phyloP scores from a whole-genome alignment of 495 filamentous ascomycete species.

The Glarea lozoyensis region DNA sequence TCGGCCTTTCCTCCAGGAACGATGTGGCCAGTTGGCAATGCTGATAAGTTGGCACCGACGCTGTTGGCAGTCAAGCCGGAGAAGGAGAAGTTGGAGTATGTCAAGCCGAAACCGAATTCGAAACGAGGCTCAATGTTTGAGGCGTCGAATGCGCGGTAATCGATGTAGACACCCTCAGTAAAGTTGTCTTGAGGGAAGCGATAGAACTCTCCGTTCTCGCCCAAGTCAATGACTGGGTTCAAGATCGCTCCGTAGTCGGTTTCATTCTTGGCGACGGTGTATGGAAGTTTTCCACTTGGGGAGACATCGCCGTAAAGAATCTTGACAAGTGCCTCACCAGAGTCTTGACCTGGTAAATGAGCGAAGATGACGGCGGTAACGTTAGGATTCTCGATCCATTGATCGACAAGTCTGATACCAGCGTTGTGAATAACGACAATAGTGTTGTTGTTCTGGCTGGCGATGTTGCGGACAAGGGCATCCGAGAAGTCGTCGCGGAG shows the following conservation, averaged over 20 bases:
- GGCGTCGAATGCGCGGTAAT: slow-evolving; percentile 61
- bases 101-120: slow-evolving; percentile 65
- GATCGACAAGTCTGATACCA: slow-evolving; percentile 61
- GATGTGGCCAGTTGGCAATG: slow-evolving; percentile 32
- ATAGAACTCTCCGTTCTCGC: slow-evolving; percentile 25
- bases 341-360: slow-evolving; percentile 53
- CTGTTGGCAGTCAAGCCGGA: slow-evolving; percentile 26
- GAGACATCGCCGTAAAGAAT: slow-evolving; percentile 52
- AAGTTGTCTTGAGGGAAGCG: slow-evolving; percentile 50
- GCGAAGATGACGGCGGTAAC: slow-evolving; percentile 53
- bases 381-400: slow-evolving; percentile 49
- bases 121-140: slow-evolving; percentile 49
- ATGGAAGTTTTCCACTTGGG: slow-evolving; percentile 58
- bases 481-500: slow-evolving; percentile 36
- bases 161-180: slow-evolving; percentile 53
- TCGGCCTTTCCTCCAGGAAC: slow-evolving; percentile 48
- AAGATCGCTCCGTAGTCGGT: slow-evolving; percentile 42
- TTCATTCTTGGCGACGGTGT: slow-evolving; percentile 55
- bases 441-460: slow-evolving; percentile 47
- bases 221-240: slow-evolving; percentile 8
- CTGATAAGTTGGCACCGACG: slow-evolving; percentile 18
- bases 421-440: slow-evolving; percentile 58
- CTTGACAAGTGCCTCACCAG: slow-evolving; percentile 43
- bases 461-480: slow-evolving; percentile 45
- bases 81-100: slow-evolving; percentile 54